Conservation (phyloP, 2,329 filamentous ascomycete species). For the Fusarium buharicum region DNA sequence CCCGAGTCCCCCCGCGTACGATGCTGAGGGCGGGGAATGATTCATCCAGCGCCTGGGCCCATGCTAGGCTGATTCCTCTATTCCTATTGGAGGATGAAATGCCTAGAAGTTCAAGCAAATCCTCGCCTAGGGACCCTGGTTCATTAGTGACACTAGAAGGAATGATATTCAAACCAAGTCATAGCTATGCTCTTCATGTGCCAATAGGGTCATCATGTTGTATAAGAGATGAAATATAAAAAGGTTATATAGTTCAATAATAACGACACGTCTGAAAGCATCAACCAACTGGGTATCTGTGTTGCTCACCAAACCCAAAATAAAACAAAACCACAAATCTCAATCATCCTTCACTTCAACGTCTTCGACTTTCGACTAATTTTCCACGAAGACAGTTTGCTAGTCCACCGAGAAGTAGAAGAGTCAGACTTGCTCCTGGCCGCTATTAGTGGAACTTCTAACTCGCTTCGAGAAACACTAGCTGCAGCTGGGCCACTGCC, state of each 20-base stretch:
- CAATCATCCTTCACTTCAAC: conserved; percentile 1
- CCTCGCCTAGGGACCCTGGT: too few species aligned
- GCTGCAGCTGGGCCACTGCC: conserved; percentile 16
- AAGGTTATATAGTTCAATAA: background rate
- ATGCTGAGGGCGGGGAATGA: background rate
- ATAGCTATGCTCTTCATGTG: too few species aligned
- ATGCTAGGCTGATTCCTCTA: background rate
- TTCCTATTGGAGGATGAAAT: background rate
- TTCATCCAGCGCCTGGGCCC: background rate
- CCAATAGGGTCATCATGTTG: too few species aligned
- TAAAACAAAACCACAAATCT: background rate
- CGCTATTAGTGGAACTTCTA: conserved; percentile 8
- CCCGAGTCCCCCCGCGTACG: background rate
- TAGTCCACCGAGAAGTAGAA: conserved; percentile 27
- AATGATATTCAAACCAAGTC: too few species aligned
- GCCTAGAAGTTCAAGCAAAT: background rate
- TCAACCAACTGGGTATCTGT: conserved; percentile 1
- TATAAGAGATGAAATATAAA: too few species aligned
- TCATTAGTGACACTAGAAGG: too few species aligned
- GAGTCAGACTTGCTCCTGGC: conserved; percentile 19
- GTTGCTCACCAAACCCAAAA: background rate
- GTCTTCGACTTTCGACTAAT: conserved; percentile 38
- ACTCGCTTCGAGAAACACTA: conserved; percentile 8
- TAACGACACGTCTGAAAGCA: background rate
- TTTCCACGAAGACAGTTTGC: conserved; percentile 39